Conservation (phyloP, 805 yeast genomes). For the Lipomyces starkeyi region DNA sequence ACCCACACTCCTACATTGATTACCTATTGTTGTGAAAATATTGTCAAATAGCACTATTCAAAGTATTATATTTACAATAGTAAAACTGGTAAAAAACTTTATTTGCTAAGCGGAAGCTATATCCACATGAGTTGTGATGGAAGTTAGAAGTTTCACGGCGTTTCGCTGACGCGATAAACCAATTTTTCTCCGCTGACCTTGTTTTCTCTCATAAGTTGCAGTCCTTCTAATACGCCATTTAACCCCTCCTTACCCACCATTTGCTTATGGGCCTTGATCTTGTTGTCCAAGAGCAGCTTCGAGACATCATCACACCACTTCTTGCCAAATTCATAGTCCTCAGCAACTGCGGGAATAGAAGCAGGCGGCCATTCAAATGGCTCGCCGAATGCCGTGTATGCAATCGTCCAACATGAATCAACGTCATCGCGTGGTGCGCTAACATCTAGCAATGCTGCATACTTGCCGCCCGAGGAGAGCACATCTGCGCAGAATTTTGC, state of each 20-base stretch:
- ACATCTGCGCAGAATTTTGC: constrained; percentile 5
- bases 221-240: constrained; percentile 2
- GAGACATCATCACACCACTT: background rate
- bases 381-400: constrained; percentile 7
- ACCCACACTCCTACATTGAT: too few relatives aligned
- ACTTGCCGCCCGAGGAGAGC: background rate
- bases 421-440: background rate
- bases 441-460: background rate
- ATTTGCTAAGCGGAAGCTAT: too few relatives aligned
- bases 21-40: too few relatives aligned
- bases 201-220: background rate
- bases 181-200: constrained; percentile 10
- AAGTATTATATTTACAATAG: too few relatives aligned
- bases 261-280: background rate
- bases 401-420: background rate
- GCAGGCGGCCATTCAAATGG: background rate
- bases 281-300: background rate
- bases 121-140: too few relatives aligned
- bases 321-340: background rate
- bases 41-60: too few relatives aligned
- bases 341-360: background rate
- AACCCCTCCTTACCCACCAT: background rate
- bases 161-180: background rate
- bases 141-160: background rate
- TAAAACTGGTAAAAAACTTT: too few relatives aligned